Base-by-base conservation (phyloP, 1,284 basidiomycete species). In the Ceratobasidium papillatum region DNA sequence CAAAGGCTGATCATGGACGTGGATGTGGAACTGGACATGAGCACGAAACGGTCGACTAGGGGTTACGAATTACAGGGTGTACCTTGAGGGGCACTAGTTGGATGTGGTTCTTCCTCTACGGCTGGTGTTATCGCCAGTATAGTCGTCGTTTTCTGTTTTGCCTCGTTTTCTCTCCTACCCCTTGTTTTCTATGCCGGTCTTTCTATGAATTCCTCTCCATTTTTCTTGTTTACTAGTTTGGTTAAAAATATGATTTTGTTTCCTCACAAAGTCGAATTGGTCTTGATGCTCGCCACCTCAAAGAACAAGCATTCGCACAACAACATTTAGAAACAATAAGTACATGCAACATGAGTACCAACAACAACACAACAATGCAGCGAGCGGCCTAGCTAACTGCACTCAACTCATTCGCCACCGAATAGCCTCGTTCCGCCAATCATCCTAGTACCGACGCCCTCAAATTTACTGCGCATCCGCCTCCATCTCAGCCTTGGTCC, bases 401-500 rank as follows among this genome's bases (percentile, higher is more conserved):
- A 9, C 32, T 51, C 64, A 38, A 41, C 14, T 19, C 43, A 25
- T 38, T 30, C 49, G 17, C 62, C 41, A 47, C n/a, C 49, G 30
- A 14, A 27, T 11, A 54, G 25, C 47, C n/a, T 12, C 14, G 19
- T 36, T 8, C 9, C 17, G 25, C 12, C 59, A 32, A 14, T 5
- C 36, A 22, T 14, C 3, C 56, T 19, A 41, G n/a, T 45, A 8
- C 32, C 30, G 56, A 22, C 30, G 19, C 2, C 12, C 49, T 27
- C 38, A 30, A 58, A 58, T 59, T 47, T 56, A 27, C 41, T 30
- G 52, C 11, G 49, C 68, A 71, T 71, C 68, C 3, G 68, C 68
- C 30, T 71, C 68, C 68, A 71, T 71, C 41, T 71, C 68, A 5
- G 68, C 68, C 36, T 71, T 71, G 22, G 68, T 71, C 54, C 68